A percentile compares a stretch with the other conserved stretches of the same genome.
These are phyloP conservation scores for Exophiala oligosperma DNA, from an alignment of 2,329 filamentous ascomycete species.

Conservation along the genomic window DNA sequence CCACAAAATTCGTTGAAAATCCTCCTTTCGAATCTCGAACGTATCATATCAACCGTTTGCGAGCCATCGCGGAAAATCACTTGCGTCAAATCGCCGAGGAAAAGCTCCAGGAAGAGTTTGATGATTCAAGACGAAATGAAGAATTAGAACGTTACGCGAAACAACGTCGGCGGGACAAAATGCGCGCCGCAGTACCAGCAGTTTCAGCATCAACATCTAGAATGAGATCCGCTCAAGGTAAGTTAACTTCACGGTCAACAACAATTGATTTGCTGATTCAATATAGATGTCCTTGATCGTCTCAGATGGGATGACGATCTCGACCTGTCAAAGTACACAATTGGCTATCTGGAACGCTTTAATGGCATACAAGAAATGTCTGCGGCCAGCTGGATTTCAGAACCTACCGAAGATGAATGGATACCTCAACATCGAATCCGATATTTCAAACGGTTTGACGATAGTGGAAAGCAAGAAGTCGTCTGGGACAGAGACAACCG, in stretches of 20 bases:
- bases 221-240: slow-evolving; percentile 25
- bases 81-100: slow-evolving; percentile 19
- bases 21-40: not conserved
- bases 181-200: not conserved
- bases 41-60: slow-evolving; percentile 9
- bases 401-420: slow-evolving; percentile 57
- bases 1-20: not conserved
- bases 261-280: no score
- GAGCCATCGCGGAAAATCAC: slow-evolving; percentile 19
- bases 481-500: slow-evolving; percentile 54
- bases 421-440: slow-evolving; percentile 57
- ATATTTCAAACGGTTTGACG: slow-evolving; percentile 44
- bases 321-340: slow-evolving; percentile 47
- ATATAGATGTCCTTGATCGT: slow-evolving; percentile 47
- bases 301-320: slow-evolving; percentile 52
- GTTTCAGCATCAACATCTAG: slow-evolving; percentile 6
- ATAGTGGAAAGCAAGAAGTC: slow-evolving; percentile 35
- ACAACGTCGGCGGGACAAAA: slow-evolving; percentile 10
- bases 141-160: slow-evolving; percentile 21
- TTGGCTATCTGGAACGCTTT: slow-evolving; percentile 58
- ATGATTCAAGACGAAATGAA: slow-evolving; percentile 7
- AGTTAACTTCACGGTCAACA: not conserved
- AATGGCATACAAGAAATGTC: slow-evolving; percentile 49
- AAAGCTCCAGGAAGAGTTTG: slow-evolving; percentile 13
- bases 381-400: slow-evolving; percentile 53